Evolutionary conservation across 1,284 basidiomycete genomes (phyloP), one percentile per base, ranked within the genome.

Genomic region (Mycosarcoma maydis): DNA sequence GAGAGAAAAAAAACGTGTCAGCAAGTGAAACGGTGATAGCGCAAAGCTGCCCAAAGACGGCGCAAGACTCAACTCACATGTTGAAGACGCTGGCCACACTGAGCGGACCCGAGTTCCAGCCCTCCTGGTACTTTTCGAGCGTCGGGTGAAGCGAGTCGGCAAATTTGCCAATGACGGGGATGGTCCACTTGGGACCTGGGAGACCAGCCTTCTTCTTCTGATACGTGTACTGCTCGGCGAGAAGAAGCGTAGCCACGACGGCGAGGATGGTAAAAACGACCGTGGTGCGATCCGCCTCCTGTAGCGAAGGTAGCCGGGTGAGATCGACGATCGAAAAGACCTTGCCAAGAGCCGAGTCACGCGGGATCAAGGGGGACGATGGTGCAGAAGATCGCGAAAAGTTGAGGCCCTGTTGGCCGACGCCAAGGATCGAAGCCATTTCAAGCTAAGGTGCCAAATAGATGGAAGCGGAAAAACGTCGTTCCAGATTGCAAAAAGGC

Each of bases 81-180:
- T 78, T 68, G 61, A 81, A 81, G 17, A 81, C 80, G 58, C 77
- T 80, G 14, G 80, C 77, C 9, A 75, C 80, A 44, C 77, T 80
- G 51, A 81, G 73, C 4, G 76, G 74, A n/a, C 80, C 80, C 20
- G 67, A 76, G 59, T 80, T 80, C 80, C 80, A 81, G 24, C 78
- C 78, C 36, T 74, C 55, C 66, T 74, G 66, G 45, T 81, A 81
- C 64, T 81, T 81, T 37, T 80, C 80, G 36, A 81, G 74, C 33
- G 67, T 66, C 4, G 80, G 80, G 50, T 74, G 45, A 27, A 81
- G 74, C 47, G 77, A 80, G 47, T 81, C 80, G 47, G 73, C 66
- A 58, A 81, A 81, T 62, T 80, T 80, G 53, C 80, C 80, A 40
- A 81, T 80, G 42, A 81, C 54, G 22, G 80, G 80, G 50, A 80